Evolutionary conservation across 345 rosid genomes (phyloP).

Genomic region (Barbarea vulgaris): DNA sequence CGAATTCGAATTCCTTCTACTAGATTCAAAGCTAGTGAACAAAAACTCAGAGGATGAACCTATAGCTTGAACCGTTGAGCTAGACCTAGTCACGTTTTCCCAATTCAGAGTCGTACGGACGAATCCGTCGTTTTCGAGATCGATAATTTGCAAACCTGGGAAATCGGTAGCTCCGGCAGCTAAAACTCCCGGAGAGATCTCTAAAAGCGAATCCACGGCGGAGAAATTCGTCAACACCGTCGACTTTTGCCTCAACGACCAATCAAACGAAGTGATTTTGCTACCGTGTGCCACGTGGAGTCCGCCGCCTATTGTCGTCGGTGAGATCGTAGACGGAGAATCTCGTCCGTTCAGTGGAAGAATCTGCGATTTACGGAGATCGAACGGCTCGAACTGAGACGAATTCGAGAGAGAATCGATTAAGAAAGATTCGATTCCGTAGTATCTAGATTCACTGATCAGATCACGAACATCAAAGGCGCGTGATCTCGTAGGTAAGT

Average conservation of each 20-base stretch:
- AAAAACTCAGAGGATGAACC: constrained; percentile 62
- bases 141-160: constrained; percentile 80
- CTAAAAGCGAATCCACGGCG: constrained; percentile 79
- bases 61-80: constrained; percentile 84
- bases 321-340: constrained; percentile 59
- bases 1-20: constrained; percentile 81
- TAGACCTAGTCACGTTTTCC: constrained; percentile 70
- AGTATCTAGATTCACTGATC: constrained; percentile 76
- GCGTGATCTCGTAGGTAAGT: constrained; percentile 70
- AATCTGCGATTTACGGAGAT: constrained; percentile 59
- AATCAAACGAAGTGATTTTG: constrained; percentile 89
- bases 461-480: constrained; percentile 66
- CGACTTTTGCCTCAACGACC: constrained; percentile 70
- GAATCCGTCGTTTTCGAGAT: constrained; percentile 67
- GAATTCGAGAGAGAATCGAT: constrained; percentile 59
- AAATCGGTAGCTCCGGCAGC: constrained; percentile 94
- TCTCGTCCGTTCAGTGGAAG: constrained; percentile 75
- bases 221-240: constrained; percentile 79
- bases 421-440: constrained; percentile 64
- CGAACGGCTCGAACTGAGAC: constrained; percentile 74
- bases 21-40: constrained; percentile 90
- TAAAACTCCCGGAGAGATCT: constrained; percentile 55
- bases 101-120: constrained; percentile 61
- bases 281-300: constrained; percentile 87
- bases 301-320: constrained; percentile 60